A percentile compares a stretch with the other conserved stretches of the same genome.
phyloP scores from a whole-genome alignment of 2,329 filamentous ascomycete species.

The Cladosporium colombiae region DNA sequence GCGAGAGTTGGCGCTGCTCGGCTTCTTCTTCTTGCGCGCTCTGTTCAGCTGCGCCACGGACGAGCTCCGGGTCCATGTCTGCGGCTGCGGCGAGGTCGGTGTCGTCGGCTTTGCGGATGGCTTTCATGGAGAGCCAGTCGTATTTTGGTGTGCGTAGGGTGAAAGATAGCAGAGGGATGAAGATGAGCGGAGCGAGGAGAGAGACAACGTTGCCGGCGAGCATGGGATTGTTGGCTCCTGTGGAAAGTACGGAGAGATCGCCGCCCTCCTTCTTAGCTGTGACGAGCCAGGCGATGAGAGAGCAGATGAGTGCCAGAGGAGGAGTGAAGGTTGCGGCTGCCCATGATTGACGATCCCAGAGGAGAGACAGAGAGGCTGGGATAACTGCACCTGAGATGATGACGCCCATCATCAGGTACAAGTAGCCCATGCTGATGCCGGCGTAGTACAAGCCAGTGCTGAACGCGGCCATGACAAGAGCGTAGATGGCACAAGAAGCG shows the following conservation, averaged over 20 bases:
- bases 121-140: conserved; percentile 81
- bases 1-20: conserved; percentile 45
- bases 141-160: conserved; percentile 73
- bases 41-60: conserved; percentile 53
- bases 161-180: conserved; percentile 75
- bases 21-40: conserved; percentile 42
- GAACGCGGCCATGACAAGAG: conserved; percentile 67
- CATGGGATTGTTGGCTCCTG: conserved; percentile 86
- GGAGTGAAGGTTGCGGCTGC: conserved; percentile 71
- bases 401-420: conserved; percentile 88
- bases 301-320: conserved; percentile 66
- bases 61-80: conserved; percentile 65
- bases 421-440: conserved; percentile 78
- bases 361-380: conserved; percentile 75
- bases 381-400: conserved; percentile 78
- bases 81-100: conserved; percentile 66
- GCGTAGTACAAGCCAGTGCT: conserved; percentile 40
- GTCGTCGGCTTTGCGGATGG: conserved; percentile 78
- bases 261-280: conserved; percentile 71
- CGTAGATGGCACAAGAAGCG: conserved; percentile 70
- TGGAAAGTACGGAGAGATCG: conserved; percentile 68
- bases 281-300: conserved; percentile 75
- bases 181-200: conserved; percentile 72
- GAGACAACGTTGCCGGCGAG: conserved; percentile 83
- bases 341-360: conserved; percentile 80